Evolutionary conservation across 176 grass and related monocot genomes (phyloP).

Genomic region (Hordeum vulgare): DNA sequence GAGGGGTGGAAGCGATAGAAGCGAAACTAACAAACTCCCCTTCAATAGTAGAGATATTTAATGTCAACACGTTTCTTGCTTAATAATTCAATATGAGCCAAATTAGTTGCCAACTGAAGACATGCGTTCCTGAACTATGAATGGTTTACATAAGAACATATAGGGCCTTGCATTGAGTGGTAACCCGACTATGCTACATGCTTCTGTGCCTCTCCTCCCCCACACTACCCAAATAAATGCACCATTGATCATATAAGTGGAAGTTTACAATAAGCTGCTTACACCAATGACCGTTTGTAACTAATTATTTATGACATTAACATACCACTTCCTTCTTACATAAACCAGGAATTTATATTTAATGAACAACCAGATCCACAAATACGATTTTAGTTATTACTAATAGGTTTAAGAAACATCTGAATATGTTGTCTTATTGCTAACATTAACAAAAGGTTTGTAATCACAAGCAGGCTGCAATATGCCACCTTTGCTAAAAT

Average conservation of each 20-base stretch:
- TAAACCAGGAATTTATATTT: not conserved
- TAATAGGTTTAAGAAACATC: not conserved
- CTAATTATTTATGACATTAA: not conserved
- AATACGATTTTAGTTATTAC: not conserved
- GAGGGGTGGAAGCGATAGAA: too few species aligned
- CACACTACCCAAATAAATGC: not conserved
- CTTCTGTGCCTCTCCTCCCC: not conserved
- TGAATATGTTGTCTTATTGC: not conserved
- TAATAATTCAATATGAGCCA: not conserved
- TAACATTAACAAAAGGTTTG: not conserved
- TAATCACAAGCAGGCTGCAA: not conserved
- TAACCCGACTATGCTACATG: not conserved
- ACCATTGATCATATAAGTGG: not conserved
- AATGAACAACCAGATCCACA: not conserved
- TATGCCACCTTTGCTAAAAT: not conserved
- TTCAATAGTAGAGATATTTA: too few species aligned
- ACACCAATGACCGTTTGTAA: not conserved
- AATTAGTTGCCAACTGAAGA: constrained; percentile 6
- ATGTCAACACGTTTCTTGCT: not conserved
- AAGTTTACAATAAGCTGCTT: not conserved
- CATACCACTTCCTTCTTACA: not conserved
- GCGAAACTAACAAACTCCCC: too few species aligned
- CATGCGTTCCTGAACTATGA: not conserved
- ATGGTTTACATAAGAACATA: not conserved
- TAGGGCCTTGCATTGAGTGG: not conserved